A percentile compares a stretch with the other conserved stretches of the same genome.
Conservation (phyloP, 2,329 filamentous ascomycete genomes). For the Aspergillus uvarum region DNA sequence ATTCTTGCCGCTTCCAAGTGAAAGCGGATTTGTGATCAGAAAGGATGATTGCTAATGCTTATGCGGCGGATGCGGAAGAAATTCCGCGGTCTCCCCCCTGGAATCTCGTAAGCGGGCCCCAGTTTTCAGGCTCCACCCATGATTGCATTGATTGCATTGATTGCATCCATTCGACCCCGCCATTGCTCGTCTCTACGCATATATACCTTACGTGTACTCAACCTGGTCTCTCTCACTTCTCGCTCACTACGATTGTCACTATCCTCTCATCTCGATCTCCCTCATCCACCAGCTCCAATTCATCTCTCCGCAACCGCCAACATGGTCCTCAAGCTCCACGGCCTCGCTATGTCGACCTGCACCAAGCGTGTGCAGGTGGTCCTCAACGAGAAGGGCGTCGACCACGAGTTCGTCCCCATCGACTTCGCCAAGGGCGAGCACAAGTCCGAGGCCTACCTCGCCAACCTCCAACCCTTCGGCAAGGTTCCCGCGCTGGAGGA, state of each 20-base stretch:
- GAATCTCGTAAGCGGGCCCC: too few species aligned
- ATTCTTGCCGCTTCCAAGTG: too few species aligned
- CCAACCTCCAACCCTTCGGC: slow-evolving; percentile 35
- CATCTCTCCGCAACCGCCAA: neutral
- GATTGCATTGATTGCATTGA: too few species aligned
- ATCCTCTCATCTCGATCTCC: neutral
- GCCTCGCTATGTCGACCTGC: slow-evolving; percentile 24
- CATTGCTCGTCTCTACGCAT: neutral
- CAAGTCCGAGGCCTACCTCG: slow-evolving; percentile 22
- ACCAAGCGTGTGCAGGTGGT: slow-evolving; percentile 26
- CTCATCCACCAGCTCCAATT: neutral
- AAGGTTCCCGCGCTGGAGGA: slow-evolving; percentile 39
- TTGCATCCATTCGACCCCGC: too few species aligned
- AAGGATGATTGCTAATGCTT: too few species aligned
- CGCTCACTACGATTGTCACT: neutral
- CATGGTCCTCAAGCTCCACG: slow-evolving; percentile 37
- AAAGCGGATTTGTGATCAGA: too few species aligned
- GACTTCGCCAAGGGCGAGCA: slow-evolving; percentile 29
- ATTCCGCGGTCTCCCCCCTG: too few species aligned
- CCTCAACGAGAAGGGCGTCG: slow-evolving; percentile 32
- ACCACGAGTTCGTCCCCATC: slow-evolving; percentile 28
- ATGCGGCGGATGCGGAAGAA: too few species aligned
- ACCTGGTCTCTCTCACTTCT: neutral
- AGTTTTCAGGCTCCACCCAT: too few species aligned
- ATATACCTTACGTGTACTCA: neutral